A percentile compares a stretch with the other conserved stretches of the same genome.
Evolutionary conservation across 1,284 basidiomycete species (phyloP).

Genomic region (Heterobasidion irregulare): DNA sequence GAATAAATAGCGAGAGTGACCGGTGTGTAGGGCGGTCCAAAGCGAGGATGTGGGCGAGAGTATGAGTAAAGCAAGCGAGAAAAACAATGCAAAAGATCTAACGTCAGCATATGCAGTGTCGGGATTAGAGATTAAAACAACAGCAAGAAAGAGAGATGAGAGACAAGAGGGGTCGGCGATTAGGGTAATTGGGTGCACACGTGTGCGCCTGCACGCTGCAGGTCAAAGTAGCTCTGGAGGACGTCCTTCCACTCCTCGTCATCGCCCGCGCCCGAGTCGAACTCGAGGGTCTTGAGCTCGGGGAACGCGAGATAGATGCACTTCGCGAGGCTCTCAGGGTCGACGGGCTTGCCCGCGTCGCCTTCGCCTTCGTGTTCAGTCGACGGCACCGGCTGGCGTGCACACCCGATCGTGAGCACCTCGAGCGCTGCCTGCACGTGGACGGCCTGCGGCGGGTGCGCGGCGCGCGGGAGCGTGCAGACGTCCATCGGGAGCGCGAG

Average conservation of each 20-base stretch:
- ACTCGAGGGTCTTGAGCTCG: conserved; percentile 7
- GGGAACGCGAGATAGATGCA: conserved; percentile 12
- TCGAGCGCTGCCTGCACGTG: conserved; percentile 7
- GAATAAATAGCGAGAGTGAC: no score
- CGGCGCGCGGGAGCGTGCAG: conserved; percentile 2
- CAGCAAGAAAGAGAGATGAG: background rate
- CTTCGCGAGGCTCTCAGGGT: conserved; percentile 7
- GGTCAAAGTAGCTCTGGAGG: conserved; percentile 6
- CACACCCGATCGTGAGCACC: conserved; percentile 11
- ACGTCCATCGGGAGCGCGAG: conserved; percentile 11
- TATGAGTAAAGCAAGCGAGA: no score
- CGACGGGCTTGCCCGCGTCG: background rate
- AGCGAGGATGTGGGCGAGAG: no score
- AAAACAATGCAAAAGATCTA: no score
- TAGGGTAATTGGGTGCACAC: background rate
- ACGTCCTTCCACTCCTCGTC: conserved; percentile 12
- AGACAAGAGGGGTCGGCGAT: background rate
- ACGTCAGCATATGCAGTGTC: background rate
- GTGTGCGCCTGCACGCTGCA: background rate
- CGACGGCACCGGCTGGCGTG: conserved; percentile 5
- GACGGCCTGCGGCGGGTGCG: background rate
- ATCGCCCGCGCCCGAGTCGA: conserved; percentile 7
- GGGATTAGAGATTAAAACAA: background rate
- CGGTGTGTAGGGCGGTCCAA: no score
- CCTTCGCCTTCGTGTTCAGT: conserved; percentile 1